Base-by-base conservation (phyloP, 2,329 filamentous ascomycete species). In the Ophiocordyceps camponoti-floridani region DNA sequence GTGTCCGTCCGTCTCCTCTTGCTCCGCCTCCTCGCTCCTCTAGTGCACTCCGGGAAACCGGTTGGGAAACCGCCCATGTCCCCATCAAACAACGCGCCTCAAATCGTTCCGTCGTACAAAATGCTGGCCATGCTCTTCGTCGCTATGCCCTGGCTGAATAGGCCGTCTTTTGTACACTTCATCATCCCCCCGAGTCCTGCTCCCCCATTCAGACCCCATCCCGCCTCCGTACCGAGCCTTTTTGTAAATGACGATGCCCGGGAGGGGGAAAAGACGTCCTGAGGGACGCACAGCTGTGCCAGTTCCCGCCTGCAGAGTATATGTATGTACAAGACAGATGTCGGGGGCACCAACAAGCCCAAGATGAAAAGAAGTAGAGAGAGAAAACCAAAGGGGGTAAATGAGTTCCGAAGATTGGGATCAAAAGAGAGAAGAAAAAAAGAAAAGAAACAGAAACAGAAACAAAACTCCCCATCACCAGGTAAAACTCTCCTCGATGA, bases 401-500 rank as follows among this genome's bases (percentile, higher is more conserved):
- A n/a, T 12, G 12, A 12, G 12, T 12, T 7, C 7, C 13, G 31
- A 35, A 14, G 31, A 33, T 4, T 10, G 14, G 10, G 31, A 12
- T 12, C 11, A 37, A n/a, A 14, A 4, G 9, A n/a, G 14, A 37
- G 33, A 37, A 38, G 42, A 43, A 47, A 33, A 38, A 48, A 37
- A 44, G 30, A 43, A 38, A 49, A 42, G 19, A 45, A 45, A 4
- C 11, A 5, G n/a, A 47, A 44, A 42, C 47, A 43, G 44, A 27
- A 28, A 37, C 27, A 19, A 45, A 31, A 6, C 27, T 12, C 30
- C 12, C 38, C 23, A 37, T 60, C 58, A 77, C 73, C 73, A 78
- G 1, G 76, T 79, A 54, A 89, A 89, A 49, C 75, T 79, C 63
- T 89, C 84, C 61, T 88, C 83, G 11, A 83, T 67, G 54, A 85